Evolutionary conservation across 805 yeast species (phyloP).

Genomic region (Cyberlindnera bimundalis): DNA sequence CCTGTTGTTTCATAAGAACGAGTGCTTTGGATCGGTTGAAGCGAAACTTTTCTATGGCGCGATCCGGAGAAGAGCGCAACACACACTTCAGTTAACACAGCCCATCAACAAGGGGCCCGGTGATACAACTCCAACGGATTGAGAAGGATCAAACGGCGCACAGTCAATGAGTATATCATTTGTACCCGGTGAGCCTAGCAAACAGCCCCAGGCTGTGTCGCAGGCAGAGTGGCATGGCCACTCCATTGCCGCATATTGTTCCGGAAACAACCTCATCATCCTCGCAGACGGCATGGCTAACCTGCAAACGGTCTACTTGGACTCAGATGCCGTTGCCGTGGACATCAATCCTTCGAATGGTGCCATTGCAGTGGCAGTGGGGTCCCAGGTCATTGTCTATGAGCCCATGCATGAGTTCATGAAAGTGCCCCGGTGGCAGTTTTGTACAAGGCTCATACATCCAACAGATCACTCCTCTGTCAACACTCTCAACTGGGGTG

Average conservation of each 20-base stretch:
- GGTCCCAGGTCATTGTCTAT: conserved; percentile 42
- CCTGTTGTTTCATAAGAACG: no score
- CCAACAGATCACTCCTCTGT: conserved; percentile 33
- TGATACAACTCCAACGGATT: no score
- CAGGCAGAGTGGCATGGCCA: conserved; percentile 65
- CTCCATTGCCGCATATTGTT: conserved; percentile 64
- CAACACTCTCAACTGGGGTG: conserved; percentile 54
- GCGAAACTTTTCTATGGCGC: conserved; percentile 2
- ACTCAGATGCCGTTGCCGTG: conserved; percentile 61
- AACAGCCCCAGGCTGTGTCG: conserved; percentile 48
- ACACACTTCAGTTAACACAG: no score
- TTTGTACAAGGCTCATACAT: conserved; percentile 29
- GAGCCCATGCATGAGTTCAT: conserved; percentile 52
- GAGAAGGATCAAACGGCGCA: no score
- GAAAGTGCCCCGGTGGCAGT: conserved; percentile 44
- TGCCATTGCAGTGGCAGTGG: conserved; percentile 51
- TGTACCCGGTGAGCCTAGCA: conserved; percentile 84
- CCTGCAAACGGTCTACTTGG: conserved; percentile 75
- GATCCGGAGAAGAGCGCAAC: no score
- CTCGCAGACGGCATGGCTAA: conserved; percentile 48
- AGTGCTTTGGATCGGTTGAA: no score
- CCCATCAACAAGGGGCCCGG: no score
- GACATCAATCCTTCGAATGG: conserved; percentile 64
- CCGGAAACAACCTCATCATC: conserved; percentile 83
- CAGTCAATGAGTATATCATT: conserved; percentile 62